Percentiles rank a stretch among this genome's conserved stretches.
Conservation (phyloP, 805 yeast genomes). For the Blastobotrys attinorum region DNA sequence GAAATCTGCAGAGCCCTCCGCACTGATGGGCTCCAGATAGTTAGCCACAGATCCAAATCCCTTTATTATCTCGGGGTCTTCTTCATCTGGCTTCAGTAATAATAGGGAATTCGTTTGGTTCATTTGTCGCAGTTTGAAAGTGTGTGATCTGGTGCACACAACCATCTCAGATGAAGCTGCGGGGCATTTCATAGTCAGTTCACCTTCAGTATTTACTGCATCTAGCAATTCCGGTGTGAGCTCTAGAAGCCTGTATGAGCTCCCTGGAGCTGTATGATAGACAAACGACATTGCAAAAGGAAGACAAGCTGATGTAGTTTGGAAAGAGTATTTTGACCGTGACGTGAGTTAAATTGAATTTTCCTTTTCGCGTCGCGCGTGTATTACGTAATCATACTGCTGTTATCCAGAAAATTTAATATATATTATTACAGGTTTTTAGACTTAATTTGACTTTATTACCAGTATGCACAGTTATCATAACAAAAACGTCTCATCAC, state of each 20-base stretch:
- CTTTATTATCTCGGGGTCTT: constrained; percentile 2
- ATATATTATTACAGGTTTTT: too few relatives aligned
- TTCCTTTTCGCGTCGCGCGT: too few relatives aligned
- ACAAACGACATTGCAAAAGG: too few relatives aligned
- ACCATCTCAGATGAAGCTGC: constrained; percentile 38
- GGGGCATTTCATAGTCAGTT: constrained; percentile 31
- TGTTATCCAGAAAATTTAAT: too few relatives aligned
- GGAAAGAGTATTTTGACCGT: too few relatives aligned
- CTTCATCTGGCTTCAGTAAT: constrained; percentile 31
- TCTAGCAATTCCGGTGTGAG: constrained; percentile 22
- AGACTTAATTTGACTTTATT: too few relatives aligned
- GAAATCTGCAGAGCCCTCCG: constrained; percentile 17
- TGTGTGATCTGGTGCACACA: constrained; percentile 48
- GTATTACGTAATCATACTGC: too few relatives aligned
- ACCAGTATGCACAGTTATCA: too few relatives aligned
- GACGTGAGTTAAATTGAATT: too few relatives aligned
- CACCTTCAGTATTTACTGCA: constrained; percentile 14
- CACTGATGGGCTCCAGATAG: constrained; percentile 18
- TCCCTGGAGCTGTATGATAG: too few relatives aligned
- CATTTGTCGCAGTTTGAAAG: constrained; percentile 65
- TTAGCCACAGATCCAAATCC: constrained; percentile 21
- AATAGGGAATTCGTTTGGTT: constrained; percentile 85
- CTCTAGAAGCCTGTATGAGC: constrained; percentile 21
- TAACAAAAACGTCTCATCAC: too few relatives aligned
- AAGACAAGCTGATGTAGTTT: too few relatives aligned